phyloP scores from a whole-genome alignment of 108 stramenopile genomes.

The Hondaea fermentalgiana region DNA sequence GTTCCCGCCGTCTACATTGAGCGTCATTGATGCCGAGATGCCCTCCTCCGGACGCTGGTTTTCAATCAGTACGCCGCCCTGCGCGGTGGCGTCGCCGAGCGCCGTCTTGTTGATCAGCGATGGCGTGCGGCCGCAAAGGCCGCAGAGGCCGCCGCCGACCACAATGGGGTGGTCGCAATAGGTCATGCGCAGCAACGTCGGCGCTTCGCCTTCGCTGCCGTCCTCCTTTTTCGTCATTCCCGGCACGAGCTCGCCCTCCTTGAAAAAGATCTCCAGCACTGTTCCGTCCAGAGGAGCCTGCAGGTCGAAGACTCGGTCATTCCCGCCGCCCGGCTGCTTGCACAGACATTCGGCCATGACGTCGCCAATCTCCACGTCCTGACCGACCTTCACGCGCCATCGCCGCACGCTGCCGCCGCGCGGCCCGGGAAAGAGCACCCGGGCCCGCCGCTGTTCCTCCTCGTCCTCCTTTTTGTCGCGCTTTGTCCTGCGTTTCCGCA shows the following conservation, averaged over 20 bases:
- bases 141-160: neutral
- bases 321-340: neutral
- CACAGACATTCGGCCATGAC: neutral
- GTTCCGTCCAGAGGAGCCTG: neutral
- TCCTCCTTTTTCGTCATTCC: neutral
- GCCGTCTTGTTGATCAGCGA: neutral
- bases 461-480: neutral
- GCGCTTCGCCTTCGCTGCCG: neutral
- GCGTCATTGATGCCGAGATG: neutral
- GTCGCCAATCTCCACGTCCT: neutral
- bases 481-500: neutral
- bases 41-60: neutral
- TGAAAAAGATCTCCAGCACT: neutral
- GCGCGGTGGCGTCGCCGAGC: neutral
- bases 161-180: neutral
- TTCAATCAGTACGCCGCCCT: neutral
- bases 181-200: neutral
- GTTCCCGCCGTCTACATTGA: neutral
- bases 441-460: neutral
- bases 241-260: neutral
- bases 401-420: neutral
- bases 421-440: neutral
- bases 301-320: neutral
- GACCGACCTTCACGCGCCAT: neutral
- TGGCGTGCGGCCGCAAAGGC: neutral